Base-by-base conservation (phyloP, 352 stramenopile species). In the Phytophthora agathidicida region DNA sequence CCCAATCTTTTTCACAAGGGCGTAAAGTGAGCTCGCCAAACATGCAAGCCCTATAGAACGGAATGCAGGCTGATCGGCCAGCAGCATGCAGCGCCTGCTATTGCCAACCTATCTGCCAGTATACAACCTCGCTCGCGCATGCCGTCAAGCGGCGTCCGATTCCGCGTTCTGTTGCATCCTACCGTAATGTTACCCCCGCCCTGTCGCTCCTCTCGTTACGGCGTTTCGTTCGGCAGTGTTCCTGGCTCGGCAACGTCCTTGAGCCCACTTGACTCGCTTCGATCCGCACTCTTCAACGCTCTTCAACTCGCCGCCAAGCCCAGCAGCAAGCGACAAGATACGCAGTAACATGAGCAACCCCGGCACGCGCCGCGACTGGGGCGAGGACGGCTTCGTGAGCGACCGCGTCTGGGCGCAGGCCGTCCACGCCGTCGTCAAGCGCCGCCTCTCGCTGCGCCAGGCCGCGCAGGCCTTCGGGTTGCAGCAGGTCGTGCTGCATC, bases 401-500 rank as follows among this genome's bases (percentile, higher is more conserved):
- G 70, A 91, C 39, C 56, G 75, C 23, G 54, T 80, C 17, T 89
- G 79, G 82, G 78, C 80, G n/a, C 74, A 79, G 27, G 82, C 77
- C 42, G 75, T 89, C 48, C 77, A 82, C 42, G 77, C 79, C 42
- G 79, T 92, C 41, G 80, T 70, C 30, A 71, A 88, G 24, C 74
- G 84, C 55, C 83, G 84, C 24, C 79, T 89, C 46, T 84, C 71
- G 23, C 63, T 89, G 6, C 77, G 77, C 41, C 68, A 71, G 26
- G 79, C 80, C 16, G 67, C 82, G 10, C 76, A 89, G 54, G 60
- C 77, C 57, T 89, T 80, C 46, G 82, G 77, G 20, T 62, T 92
- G 27, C 80, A 92, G 39, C 75, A 86, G 60, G 66, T 77, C 65
- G 83, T 75, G 38, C 76, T 89, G 19, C 72, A 89, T 31, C 82